A percentile compares a stretch with the other conserved stretches of the same genome.
Conservation (phyloP, 768 basidiomycete species). For the Mycena crocata region DNA sequence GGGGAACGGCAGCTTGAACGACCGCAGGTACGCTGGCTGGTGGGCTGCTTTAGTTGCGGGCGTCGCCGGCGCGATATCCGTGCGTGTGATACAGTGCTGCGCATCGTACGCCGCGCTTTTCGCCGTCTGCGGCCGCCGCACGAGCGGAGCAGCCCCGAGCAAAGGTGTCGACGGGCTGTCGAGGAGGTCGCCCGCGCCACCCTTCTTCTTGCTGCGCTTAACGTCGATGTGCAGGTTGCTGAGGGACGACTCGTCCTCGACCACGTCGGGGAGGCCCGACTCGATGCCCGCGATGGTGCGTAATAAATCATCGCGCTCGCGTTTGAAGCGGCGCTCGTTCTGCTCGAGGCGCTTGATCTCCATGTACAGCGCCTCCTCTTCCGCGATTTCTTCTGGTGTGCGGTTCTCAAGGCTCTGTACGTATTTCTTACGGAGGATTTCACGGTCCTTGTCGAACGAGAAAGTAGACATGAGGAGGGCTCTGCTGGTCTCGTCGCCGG, state of each 20-base stretch:
- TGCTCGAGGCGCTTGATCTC: constrained; percentile 97
- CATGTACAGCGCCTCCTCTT: constrained; percentile 94
- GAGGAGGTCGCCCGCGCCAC: constrained; percentile 44
- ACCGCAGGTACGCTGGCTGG: constrained; percentile 85
- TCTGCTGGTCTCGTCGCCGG: constrained; percentile 82
- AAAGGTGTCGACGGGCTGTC: constrained; percentile 66
- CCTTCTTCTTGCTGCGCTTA: constrained; percentile 71
- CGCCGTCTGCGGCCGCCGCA: constrained; percentile 54
- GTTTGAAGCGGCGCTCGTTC: constrained; percentile 87
- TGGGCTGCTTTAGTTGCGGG: constrained; percentile 82
- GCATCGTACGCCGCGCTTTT: constrained; percentile 69
- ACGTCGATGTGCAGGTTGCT: constrained; percentile 59
- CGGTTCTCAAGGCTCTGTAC: constrained; percentile 87
- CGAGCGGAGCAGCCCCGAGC: constrained; percentile 45
- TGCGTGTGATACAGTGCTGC: constrained; percentile 78
- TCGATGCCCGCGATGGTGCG: constrained; percentile 88
- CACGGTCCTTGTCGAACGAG: constrained; percentile 93
- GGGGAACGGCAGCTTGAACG: constrained; percentile 84
- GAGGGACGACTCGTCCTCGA: constrained; percentile 72
- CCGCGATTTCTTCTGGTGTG: constrained; percentile 89
- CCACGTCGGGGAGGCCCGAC: constrained; percentile 82
- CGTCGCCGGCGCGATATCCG: constrained; percentile 61
- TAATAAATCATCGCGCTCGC: constrained; percentile 89
- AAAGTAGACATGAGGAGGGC: constrained; percentile 75
- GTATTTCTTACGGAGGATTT: constrained; percentile 89